Base-by-base conservation (phyloP, 2,329 filamentous ascomycete species). In the Ophiostoma himal-ulmi region DNA sequence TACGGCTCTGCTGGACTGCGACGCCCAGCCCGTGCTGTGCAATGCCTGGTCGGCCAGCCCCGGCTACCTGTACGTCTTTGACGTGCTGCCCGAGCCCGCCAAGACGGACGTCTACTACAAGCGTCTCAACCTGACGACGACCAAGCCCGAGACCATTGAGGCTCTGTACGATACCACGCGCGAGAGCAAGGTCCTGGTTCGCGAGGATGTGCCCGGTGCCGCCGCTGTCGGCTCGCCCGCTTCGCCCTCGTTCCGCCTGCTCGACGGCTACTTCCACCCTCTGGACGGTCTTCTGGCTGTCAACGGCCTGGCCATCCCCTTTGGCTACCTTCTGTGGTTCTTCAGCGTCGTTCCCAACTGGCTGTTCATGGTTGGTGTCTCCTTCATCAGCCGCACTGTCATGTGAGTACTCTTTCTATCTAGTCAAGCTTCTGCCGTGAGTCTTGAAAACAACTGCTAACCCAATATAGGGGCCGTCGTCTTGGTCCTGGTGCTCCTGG, bases 361-460 rank as follows among this genome's bases (percentile, higher is more conserved):
- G 91, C 80, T 87, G 70, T 88, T 93, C 77, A 94, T 94, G 91
- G 84, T 94, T 75, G 78, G 86, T 67, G 84, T 94, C 75, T 91
- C 89, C 69, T 88, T 94, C 78, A 76, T 90, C 73, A 92, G 88
- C 83, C 85, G 91, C 77, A 86, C 83, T 71, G 85, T 94, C 79
- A 93, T 94, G 91, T 93, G 82, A 85, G 90, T 84, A 48, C 44
- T 14, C 13, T 14, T n/a, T 26, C 8, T 37, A 20, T 65, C 26
- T 39, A 10, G 3, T 57, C 3, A 17, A 44, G 14, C n/a, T 20
- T 39, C 17, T 37, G 34, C 26, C 6, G 17, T 26, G 20, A 22
- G n/a, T 20, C 10, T 68, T 54, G 8, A 26, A 30, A 30, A 30
- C 66, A 48, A n/a, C 11, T 30, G 34, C 77, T 79, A 73, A 79